Evolutionary conservation across 1,284 basidiomycete genomes (phyloP).

Genomic region (Sporisorium exsertum): DNA sequence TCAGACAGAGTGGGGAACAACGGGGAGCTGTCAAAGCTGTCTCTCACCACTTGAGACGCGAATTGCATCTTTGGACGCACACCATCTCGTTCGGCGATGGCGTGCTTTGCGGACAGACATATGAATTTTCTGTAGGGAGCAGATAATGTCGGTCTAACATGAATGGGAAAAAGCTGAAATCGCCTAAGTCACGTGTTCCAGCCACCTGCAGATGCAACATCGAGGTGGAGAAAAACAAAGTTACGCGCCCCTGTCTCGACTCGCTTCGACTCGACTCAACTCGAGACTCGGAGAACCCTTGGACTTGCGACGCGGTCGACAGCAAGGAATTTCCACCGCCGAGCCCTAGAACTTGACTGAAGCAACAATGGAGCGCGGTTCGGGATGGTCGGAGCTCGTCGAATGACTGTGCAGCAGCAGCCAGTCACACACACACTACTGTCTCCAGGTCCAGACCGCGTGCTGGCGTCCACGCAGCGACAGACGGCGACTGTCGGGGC

Average conservation of each 20-base stretch:
- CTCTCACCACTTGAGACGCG: constrained; percentile 12
- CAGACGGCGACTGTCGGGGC: too few relatives aligned
- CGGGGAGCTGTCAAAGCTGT: not conserved
- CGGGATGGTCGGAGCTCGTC: too few relatives aligned
- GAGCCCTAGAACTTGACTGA: too few relatives aligned
- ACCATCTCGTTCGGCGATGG: constrained; percentile 28
- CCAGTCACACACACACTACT: too few relatives aligned
- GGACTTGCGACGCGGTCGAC: too few relatives aligned
- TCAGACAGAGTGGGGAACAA: not conserved
- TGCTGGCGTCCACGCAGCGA: too few relatives aligned
- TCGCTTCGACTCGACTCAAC: not conserved
- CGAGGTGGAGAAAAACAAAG: not conserved
- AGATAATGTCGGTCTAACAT: not conserved
- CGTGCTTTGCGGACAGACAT: constrained; percentile 12
- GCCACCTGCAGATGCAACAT: not conserved
- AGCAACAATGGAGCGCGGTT: too few relatives aligned
- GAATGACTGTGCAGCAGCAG: too few relatives aligned
- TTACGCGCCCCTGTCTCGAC: not conserved
- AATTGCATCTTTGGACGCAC: constrained; percentile 31
- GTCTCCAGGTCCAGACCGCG: too few relatives aligned
- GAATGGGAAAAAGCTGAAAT: not conserved
- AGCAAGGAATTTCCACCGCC: too few relatives aligned
- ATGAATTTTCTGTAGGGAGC: not conserved
- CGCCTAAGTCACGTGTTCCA: constrained; percentile 13
- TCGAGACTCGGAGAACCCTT: too few relatives aligned